These are phyloP conservation scores for Metarhizium sp. DNA, from an alignment of 2,329 filamentous ascomycete genomes.

Conservation along the genomic window DNA sequence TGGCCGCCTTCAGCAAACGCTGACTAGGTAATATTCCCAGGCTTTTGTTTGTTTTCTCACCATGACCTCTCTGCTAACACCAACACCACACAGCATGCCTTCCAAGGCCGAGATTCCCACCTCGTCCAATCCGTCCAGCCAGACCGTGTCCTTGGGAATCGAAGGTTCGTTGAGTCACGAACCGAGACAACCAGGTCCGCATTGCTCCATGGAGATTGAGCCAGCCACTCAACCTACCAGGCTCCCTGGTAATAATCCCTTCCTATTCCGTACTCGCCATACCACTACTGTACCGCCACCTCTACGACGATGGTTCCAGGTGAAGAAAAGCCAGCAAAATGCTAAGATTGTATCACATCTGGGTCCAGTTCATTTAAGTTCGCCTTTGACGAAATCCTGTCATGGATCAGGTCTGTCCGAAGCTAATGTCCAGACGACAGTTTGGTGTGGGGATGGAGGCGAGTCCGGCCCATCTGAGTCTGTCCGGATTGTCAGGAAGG, in stretches of 20 bases:
- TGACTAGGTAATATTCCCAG: conserved; percentile 11
- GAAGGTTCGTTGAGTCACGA: conserved; percentile 8
- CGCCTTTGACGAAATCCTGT: background rate
- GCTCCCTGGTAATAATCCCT: conserved; percentile 18
- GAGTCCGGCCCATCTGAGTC: background rate
- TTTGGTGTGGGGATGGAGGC: conserved; percentile 18
- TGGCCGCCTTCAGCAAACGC: conserved; percentile 8
- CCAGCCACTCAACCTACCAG: background rate
- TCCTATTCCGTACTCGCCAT: conserved; percentile 24
- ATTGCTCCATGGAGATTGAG: background rate
- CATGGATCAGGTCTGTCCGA: conserved; percentile 6
- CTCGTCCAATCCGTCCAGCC: conserved; percentile 11
- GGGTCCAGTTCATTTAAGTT: background rate
- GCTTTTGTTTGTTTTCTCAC: background rate
- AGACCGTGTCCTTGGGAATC: conserved; percentile 10
- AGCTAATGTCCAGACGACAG: conserved; percentile 13
- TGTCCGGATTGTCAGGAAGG: background rate
- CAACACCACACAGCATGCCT: background rate
- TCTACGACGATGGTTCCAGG: conserved; percentile 11
- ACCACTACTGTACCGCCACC: conserved; percentile 15
- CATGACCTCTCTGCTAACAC: conserved; percentile 4
- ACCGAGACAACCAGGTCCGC: conserved; percentile 5
- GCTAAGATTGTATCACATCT: background rate
- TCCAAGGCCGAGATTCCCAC: conserved; percentile 4
- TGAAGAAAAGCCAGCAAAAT: background rate